Conservation (phyloP, 805 yeast species). For the Lipomyces mesembrius region DNA sequence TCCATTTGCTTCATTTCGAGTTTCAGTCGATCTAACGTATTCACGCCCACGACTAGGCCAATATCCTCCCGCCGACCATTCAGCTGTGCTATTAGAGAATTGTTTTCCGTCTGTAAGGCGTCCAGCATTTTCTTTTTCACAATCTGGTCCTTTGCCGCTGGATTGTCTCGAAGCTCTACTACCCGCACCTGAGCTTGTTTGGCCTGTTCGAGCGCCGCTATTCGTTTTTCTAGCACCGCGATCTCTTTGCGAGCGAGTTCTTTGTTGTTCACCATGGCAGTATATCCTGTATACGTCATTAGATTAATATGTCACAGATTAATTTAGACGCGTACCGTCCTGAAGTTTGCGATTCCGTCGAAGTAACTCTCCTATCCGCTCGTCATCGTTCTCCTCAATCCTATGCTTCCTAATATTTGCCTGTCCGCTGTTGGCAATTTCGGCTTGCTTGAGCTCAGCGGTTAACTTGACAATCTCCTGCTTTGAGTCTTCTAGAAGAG, state of each 20-base stretch:
- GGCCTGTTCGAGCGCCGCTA: constrained; percentile 46
- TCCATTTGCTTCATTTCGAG: constrained; percentile 58
- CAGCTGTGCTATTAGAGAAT: constrained; percentile 51
- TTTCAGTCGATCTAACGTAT: constrained; percentile 66
- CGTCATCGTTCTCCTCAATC: constrained; percentile 37
- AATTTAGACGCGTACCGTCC: constrained; percentile 30
- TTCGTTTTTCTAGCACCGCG: constrained; percentile 48
- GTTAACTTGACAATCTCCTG: constrained; percentile 54
- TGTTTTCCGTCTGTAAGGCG: constrained; percentile 61
- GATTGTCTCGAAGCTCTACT: constrained; percentile 68
- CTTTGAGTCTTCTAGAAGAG: constrained; percentile 61
- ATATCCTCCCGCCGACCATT: constrained; percentile 31
- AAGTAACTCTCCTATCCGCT: constrained; percentile 47
- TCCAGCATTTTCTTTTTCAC: constrained; percentile 59
- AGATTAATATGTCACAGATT: neutral
- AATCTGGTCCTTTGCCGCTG: constrained; percentile 64
- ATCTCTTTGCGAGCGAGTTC: constrained; percentile 35
- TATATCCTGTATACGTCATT: constrained; percentile 15
- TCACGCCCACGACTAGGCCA: constrained; percentile 56
- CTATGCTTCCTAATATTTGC: constrained; percentile 21
- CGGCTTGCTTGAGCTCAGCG: constrained; percentile 45
- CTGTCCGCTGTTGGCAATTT: constrained; percentile 40
- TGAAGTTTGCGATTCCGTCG: constrained; percentile 50
- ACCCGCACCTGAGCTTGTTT: constrained; percentile 54
- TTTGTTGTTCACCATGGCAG: constrained; percentile 21